Evolutionary conservation across 2,329 filamentous ascomycete genomes (phyloP), one percentile per base, ranked within the genome.

Genomic region (Colletotrichum lupini): DNA sequence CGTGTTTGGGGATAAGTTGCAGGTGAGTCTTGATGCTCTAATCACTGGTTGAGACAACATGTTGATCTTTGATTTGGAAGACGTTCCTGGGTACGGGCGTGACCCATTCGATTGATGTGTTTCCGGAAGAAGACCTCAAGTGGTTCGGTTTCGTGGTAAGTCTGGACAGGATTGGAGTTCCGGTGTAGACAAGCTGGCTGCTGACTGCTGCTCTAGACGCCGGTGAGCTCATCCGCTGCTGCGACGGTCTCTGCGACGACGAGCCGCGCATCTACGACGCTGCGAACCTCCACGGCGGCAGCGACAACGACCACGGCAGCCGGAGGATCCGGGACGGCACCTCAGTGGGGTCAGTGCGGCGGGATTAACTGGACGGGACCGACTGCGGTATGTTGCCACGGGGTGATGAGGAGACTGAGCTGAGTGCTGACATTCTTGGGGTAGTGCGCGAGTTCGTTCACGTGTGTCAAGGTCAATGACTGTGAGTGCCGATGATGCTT

Each of bases 1-100:
- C 56, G 79, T 82, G 11, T 86, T 83, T 73, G 84, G 84, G 12
- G 79, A 81, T 1, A 80, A 78, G 55, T 35, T 79, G 14, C 78
- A 81, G 60, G 74, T 74, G 46, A 32, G 61, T 56, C 12, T 35
- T 35, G 71, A 53, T 66, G 37, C 9, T 16, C 6, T 30, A n/a
- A 7, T 5, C 7, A 11, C 12, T 7, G 37, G 55, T 8, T 26
- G 26, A 26, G 26, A 26, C 26, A 26, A 26, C 26, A 26, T 4
- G 26, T 26, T 26, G 26, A 26, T 26, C 26, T 26, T 22, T 35
- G 7, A 19, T 14, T 26, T 22, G 24, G 24, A 19, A 75, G 74
- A 67, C 72, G 3, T 74, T 75, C 52, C 57, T 75, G 5, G 74
- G 74, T 3, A 30, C 52, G 3, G 72, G 74, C 1, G 72, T 75